Percentiles rank a stretch among this genome's conserved stretches.
These are phyloP conservation scores for Cladosporium sp. DNA, from an alignment of 2,329 filamentous ascomycete species.

Conservation along the genomic window DNA sequence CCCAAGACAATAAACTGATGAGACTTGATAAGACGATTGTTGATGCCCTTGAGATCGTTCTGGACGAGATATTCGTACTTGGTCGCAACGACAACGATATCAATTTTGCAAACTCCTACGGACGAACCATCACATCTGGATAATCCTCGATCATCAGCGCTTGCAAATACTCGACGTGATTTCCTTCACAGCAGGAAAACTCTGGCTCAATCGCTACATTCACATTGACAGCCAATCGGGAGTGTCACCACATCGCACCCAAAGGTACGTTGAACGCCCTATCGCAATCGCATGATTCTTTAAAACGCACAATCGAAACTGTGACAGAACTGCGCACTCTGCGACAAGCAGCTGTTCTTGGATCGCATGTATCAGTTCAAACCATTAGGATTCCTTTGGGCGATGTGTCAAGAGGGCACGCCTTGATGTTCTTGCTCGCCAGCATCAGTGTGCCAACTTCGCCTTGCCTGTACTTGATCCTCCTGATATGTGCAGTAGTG, in stretches of 20 bases:
- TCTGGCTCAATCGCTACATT: background rate
- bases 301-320: background rate
- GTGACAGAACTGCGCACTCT: background rate
- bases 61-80: background rate
- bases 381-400: background rate
- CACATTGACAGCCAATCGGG: background rate
- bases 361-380: background rate
- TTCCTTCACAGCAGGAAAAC: background rate
- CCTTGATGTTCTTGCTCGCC: background rate
- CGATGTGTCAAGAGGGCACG: background rate
- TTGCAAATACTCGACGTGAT: background rate
- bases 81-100: background rate
- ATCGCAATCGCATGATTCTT: background rate
- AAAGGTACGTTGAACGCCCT: background rate
- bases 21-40: background rate
- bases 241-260: background rate
- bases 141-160: background rate
- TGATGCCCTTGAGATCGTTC: background rate
- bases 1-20: conserved; percentile 1
- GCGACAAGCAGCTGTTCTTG: background rate
- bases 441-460: background rate
- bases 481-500: background rate
- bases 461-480: background rate
- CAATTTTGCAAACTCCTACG: background rate
- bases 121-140: background rate